Conservation (phyloP, 352 stramenopile species). For the Globisporangium camurandrum region DNA sequence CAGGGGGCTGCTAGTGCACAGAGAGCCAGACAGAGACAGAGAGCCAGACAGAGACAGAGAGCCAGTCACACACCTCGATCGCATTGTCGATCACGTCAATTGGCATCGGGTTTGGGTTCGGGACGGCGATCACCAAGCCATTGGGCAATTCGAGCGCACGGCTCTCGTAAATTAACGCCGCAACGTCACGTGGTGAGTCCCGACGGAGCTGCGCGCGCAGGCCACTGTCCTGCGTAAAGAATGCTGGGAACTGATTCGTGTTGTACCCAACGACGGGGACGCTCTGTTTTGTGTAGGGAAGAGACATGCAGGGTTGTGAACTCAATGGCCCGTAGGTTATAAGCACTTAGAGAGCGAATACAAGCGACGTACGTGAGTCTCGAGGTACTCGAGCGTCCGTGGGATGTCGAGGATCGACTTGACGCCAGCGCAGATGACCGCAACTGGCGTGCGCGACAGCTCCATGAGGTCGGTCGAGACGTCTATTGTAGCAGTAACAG, state of each 20-base stretch:
- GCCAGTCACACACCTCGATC: slow-evolving; percentile 78
- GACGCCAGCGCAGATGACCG: slow-evolving; percentile 97
- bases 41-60: not conserved
- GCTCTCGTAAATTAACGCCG: slow-evolving; percentile 77
- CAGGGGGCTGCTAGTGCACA: not conserved
- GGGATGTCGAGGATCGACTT: slow-evolving; percentile 98
- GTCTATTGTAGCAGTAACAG: slow-evolving; percentile 30
- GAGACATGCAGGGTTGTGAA: too few species aligned
- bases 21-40: too few species aligned
- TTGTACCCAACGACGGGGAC: slow-evolving; percentile 92
- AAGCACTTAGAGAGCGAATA: not conserved
- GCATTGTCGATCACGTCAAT: slow-evolving; percentile 85
- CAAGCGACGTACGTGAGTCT: slow-evolving; percentile 78
- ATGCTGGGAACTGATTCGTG: slow-evolving; percentile 95
- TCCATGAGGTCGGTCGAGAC: slow-evolving; percentile 97
- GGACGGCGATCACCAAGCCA: slow-evolving; percentile 82
- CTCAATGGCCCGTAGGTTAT: not conserved
- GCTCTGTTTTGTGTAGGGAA: slow-evolving; percentile 36
- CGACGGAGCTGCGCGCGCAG: slow-evolving; percentile 77
- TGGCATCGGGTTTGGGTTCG: slow-evolving; percentile 83
- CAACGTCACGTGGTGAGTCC: slow-evolving; percentile 83
- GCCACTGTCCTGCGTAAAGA: slow-evolving; percentile 94
- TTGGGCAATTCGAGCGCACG: slow-evolving; percentile 73
- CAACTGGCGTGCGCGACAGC: slow-evolving; percentile 91
- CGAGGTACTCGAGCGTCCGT: slow-evolving; percentile 94